Percentiles rank a stretch among this genome's conserved stretches.
These are phyloP conservation scores for Aspergillus awamori DNA, from an alignment of 2,329 filamentous ascomycete genomes.

Conservation along the genomic window DNA sequence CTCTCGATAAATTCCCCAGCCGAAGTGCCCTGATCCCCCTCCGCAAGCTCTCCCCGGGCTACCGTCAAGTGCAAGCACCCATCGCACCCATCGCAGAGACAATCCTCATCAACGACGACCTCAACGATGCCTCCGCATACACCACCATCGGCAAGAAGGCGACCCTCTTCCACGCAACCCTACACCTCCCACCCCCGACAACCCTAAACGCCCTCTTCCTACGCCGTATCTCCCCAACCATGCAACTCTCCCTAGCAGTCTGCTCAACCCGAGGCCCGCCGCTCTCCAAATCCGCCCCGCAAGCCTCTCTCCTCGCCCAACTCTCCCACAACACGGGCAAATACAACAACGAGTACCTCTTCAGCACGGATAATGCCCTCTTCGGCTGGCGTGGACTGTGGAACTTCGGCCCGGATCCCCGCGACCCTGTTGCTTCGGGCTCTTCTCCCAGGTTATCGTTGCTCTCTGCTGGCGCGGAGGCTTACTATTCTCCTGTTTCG, in stretches of 20 bases:
- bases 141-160: constrained; percentile 34
- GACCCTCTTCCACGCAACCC: constrained; percentile 49
- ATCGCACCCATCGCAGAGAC: constrained; percentile 39
- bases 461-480: constrained; percentile 86
- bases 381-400: constrained; percentile 87
- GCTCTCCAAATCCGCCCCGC: constrained; percentile 48
- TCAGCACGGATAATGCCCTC: constrained; percentile 87
- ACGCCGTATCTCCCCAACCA: constrained; percentile 72
- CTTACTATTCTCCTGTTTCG: constrained; percentile 94
- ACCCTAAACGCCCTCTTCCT: constrained; percentile 85
- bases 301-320: constrained; percentile 50
- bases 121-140: constrained; percentile 6
- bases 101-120: constrained; percentile 26
- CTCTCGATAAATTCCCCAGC: constrained; percentile 66
- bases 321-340: constrained; percentile 75
- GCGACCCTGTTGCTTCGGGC: constrained; percentile 29
- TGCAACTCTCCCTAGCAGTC: constrained; percentile 75
- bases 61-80: constrained; percentile 68
- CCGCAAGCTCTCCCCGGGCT: constrained; percentile 76
- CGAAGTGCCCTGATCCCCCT: constrained; percentile 76
- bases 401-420: constrained; percentile 79
- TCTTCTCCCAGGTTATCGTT: constrained; percentile 69
- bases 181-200: constrained; percentile 66
- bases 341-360: constrained; percentile 86
- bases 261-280: constrained; percentile 45